Base-by-base conservation (phyloP, 345 rosid species). In the Heritiera fomes region DNA sequence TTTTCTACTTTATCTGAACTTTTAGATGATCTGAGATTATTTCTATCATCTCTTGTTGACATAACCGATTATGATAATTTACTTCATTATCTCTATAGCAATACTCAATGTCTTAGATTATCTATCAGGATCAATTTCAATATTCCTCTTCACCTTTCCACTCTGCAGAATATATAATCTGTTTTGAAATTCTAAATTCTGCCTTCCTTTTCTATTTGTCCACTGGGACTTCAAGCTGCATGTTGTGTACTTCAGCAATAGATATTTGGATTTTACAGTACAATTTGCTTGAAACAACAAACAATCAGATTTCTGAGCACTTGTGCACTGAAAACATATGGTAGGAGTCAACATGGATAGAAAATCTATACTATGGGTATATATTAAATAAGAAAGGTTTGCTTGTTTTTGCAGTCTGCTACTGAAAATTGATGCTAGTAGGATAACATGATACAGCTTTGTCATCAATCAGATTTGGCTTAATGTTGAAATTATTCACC, bases 111-210 rank as follows among this genome's bases (percentile, higher is more conserved):
- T 30, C 11, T n/a, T 50, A n/a, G 40, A 15, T 41, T 78, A 40
- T 69, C 61, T 32, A 18, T 52, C 47, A 72, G 62, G 62, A 71
- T 50, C 60, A 3, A 40, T n/a, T 32, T 63, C 67, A 63, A 63
- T 63, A 63, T 63, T 38, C 75, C 41, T 53, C 14, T 17, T 53
- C 15, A 32, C 11, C 43, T 52, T 18, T 52, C 75, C 15, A 9
- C 46, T 52, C 60, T 53, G 75, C 60, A 47, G 10, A 71, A 4
- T 52, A 34, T 53, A 53, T 72, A 71, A 52, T 11, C 56, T 18
- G 13, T 53, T 10, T 5, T 50, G 55, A 53, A 71, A 34, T 32
- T 34, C 20, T 28, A 49, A 49, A 70, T 70, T 30, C 59, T 7
- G 23, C 14, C 7, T 47, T 49, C 18, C 75, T 34, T 15, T 32